phyloP scores from a whole-genome alignment of 306 rosid species.

The Benincasa hispida region DNA sequence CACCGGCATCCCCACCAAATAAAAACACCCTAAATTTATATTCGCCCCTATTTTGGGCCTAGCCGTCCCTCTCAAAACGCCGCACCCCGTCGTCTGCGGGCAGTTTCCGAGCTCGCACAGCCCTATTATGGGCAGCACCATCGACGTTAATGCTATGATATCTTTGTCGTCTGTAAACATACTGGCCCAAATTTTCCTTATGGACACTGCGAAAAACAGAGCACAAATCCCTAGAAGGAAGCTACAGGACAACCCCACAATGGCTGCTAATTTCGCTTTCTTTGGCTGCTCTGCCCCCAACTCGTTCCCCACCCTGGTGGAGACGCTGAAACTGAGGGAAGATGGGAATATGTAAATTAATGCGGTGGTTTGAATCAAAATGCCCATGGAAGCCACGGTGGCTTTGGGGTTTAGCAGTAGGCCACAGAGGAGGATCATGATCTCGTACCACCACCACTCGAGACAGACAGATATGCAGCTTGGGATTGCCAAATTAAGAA shows the following conservation, averaged over 20 bases:
- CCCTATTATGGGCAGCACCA: constrained; percentile 80
- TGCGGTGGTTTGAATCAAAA: constrained; percentile 76
- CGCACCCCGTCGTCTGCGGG: constrained; percentile 95
- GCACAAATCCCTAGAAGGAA: constrained; percentile 47
- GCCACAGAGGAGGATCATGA: constrained; percentile 80
- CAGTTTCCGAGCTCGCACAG: constrained; percentile 88
- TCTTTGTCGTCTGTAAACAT: constrained; percentile 64
- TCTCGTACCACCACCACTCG: constrained; percentile 99
- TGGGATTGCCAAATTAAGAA: constrained; percentile 59
- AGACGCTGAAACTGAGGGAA: constrained; percentile 70
- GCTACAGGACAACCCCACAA: constrained; percentile 61
- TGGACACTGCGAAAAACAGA: constrained; percentile 40
- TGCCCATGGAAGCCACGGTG: constrained; percentile 91
- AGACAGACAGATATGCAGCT: constrained; percentile 86
- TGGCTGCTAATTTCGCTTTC: constrained; percentile 56
- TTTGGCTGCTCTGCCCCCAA: constrained; percentile 58
- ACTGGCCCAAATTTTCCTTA: constrained; percentile 66
- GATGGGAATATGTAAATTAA: constrained; percentile 80
- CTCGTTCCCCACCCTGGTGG: constrained; percentile 80
- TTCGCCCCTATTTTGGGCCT: constrained; percentile 80
- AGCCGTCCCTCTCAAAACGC: constrained; percentile 81
- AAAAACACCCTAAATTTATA: constrained; percentile 73
- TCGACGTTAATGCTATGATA: constrained; percentile 41
- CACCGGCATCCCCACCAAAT: constrained; percentile 84
- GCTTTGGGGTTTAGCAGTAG: constrained; percentile 41